Conservation (phyloP, 179 eudicot genomes). For the Silene coronaria region DNA sequence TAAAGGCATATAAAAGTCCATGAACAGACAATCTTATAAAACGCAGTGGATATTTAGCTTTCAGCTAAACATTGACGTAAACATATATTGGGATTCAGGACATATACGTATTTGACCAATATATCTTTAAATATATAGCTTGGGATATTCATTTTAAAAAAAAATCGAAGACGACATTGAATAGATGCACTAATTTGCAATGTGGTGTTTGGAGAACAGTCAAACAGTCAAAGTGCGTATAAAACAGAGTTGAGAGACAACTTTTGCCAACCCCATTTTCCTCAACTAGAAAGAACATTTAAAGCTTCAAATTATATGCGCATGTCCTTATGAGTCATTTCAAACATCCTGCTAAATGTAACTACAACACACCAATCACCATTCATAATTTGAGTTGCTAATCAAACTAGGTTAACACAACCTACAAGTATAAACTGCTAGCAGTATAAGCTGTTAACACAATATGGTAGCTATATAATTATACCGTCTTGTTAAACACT, state of each 20-base stretch:
- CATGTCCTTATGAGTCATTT: not conserved
- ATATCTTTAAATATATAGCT: not conserved
- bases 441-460: not conserved
- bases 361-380: not conserved
- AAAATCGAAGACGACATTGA: not conserved
- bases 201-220: not conserved
- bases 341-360: not conserved
- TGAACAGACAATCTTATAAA: not conserved
- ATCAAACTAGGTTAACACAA: slow-evolving; percentile 2
- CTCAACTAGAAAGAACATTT: not conserved
- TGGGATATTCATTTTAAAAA: not conserved
- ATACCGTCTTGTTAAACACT: not conserved
- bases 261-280: not conserved
- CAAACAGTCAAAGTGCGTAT: not conserved
- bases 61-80: not conserved
- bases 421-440: not conserved
- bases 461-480: not conserved
- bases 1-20: not conserved
- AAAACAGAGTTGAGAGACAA: not conserved
- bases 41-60: not conserved
- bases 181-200: not conserved
- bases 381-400: not conserved
- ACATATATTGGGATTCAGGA: not conserved
- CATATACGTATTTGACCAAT: not conserved
- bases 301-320: not conserved